A percentile compares a stretch with the other conserved stretches of the same genome.
Evolutionary conservation across 176 grass and related monocot species (phyloP).

Genomic region (Areca catechu): DNA sequence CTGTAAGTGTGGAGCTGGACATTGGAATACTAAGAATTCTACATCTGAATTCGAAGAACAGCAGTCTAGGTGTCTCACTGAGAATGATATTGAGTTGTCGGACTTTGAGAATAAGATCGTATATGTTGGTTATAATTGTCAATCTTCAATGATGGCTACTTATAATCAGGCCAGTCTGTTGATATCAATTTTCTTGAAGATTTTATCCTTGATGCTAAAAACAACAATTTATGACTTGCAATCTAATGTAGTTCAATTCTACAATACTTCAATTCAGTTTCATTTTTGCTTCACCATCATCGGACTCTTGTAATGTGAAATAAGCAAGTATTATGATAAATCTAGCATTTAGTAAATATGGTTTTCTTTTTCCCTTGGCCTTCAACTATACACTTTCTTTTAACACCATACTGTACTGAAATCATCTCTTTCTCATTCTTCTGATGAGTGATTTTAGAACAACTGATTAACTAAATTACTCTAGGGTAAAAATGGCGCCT

Average conservation of each 20-base stretch:
- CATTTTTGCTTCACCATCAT: not conserved
- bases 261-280: not conserved
- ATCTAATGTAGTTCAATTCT: not conserved
- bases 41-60: not conserved
- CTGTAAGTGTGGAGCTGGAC: too few species aligned
- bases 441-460: too few species aligned
- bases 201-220: constrained; percentile 27
- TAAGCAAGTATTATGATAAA: too few species aligned
- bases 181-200: constrained; percentile 27
- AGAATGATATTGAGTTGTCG: not conserved
- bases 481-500: too few species aligned
- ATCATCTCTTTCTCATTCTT: too few species aligned
- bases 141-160: constrained; percentile 4
- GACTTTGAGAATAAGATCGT: constrained; percentile 5
- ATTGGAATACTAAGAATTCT: not conserved
- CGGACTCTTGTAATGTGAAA: too few species aligned
- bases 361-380: too few species aligned
- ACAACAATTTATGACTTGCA: constrained; percentile 27
- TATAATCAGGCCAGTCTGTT: constrained; percentile 7
- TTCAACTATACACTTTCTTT: too few species aligned
- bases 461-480: too few species aligned
- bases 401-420: too few species aligned
- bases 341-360: too few species aligned
- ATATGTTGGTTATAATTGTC: constrained; percentile 4
- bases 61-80: constrained; percentile 3